A percentile compares a stretch with the other conserved stretches of the same genome.
These are phyloP conservation scores for Zymoseptoria pseudotritici DNA, from an alignment of 2,329 filamentous ascomycete genomes.

Conservation along the genomic window DNA sequence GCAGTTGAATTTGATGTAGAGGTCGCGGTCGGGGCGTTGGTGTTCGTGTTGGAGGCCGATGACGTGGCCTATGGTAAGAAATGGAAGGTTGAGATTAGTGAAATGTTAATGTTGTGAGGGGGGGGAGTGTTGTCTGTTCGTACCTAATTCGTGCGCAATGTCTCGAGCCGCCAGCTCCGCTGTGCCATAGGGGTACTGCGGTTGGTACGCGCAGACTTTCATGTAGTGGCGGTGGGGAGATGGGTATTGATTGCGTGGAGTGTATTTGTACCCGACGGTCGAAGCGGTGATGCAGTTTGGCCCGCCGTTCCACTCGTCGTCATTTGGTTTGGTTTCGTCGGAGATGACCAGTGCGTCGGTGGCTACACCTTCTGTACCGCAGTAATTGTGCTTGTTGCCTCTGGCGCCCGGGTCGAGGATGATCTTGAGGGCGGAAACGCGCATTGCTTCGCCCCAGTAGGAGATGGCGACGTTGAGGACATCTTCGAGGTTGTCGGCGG, in stretches of 20 bases:
- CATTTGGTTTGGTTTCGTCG: conserved; percentile 12
- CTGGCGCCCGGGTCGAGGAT: conserved; percentile 7
- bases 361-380: neutral
- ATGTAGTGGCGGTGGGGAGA: conserved; percentile 1
- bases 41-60: conserved; percentile 15
- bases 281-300: conserved; percentile 8
- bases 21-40: conserved; percentile 12
- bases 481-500: conserved; percentile 10
- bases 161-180: neutral
- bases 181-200: neutral
- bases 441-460: conserved; percentile 14
- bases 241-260: neutral
- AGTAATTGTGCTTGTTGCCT: conserved; percentile 2
- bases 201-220: conserved; percentile 2
- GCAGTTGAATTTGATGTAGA: conserved; percentile 6
- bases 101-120: neutral
- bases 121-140: neutral
- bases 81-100: neutral
- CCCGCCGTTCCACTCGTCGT: conserved; percentile 11
- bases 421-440: conserved; percentile 8
- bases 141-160: conserved; percentile 15
- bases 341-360: conserved; percentile 15
- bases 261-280: conserved; percentile 13
- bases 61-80: conserved; percentile 10
- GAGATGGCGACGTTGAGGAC: conserved; percentile 11